Base-by-base conservation (phyloP, 225 moss, liverwort and hornwort genomes). In the Pseudoscleropodium purum region DNA sequence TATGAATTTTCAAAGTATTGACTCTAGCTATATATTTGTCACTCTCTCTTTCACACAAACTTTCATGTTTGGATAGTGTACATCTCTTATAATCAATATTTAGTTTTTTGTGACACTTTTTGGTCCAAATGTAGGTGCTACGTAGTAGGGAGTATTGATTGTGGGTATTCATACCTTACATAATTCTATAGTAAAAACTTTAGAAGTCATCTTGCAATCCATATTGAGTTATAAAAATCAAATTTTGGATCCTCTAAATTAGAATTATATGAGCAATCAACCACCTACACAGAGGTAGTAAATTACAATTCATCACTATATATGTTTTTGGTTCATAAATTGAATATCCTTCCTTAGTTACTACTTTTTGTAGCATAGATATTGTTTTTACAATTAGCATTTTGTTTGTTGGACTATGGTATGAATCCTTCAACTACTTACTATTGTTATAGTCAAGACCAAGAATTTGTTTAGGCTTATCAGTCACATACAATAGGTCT, bases 351-450 rank as follows among this genome's bases (percentile, higher is more conserved):
- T 17, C 1, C 1, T 27, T 16, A 43, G 9, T 27, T 9, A 73
- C 43, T 27, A 73, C 15, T 73, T 2, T 43, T 43, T 41, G 2
- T 43, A 41, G 43, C 0, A 16, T 41, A 0, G 5, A 72, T 15
- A 24, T 13, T 43, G 3, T 10, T 73, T 15, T 72, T 8, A 72
- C 2, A 26, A 54, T 5, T 26, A 72, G 7, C 25, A 41, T 15
- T 73, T 45, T 6, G 5, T 17, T 74, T 0, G 2, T 45, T 39
- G 8, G 24, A 2, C 3, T 0, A 1, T 15, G 5, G 25, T 25
- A 5, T 39, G 8, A 70, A 68, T 20, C 20, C 25, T 70, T 14
- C 5, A 24, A 14, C 14, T 39, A 70, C 8, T 25, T 39, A 7
- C 14, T 70, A 2, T 70, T 39, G 52, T 52, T 18, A 54, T 23